Conservation (phyloP, 495 filamentous ascomycete genomes). For the Aspergillus funiculosus region DNA sequence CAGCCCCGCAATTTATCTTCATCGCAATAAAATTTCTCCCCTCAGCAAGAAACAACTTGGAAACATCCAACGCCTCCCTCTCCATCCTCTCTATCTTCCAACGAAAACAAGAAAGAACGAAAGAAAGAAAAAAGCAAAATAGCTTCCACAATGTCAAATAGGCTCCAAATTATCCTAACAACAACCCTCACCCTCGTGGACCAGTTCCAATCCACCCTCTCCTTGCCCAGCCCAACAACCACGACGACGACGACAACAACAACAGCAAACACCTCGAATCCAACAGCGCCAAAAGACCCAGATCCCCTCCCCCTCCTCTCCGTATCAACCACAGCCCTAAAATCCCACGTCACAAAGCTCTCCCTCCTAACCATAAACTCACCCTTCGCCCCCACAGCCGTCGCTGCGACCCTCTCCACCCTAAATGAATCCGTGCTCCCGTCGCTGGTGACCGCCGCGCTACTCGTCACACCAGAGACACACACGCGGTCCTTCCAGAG, state of each 20-base stretch:
- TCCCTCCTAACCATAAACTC: constrained; percentile 77
- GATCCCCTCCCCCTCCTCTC: constrained; percentile 58
- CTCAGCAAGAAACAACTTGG: constrained; percentile 1
- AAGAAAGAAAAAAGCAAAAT: constrained; percentile 14
- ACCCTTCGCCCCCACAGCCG: constrained; percentile 75
- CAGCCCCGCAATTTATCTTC: constrained; percentile 28
- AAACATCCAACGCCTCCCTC: background rate
- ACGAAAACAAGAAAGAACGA: constrained; percentile 24
- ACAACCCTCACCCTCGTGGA: constrained; percentile 31
- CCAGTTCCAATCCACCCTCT: constrained; percentile 31
- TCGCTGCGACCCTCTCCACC: constrained; percentile 58
- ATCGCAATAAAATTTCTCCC: constrained; percentile 25
- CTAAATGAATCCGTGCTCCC: constrained; percentile 62
- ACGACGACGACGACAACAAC: background rate
- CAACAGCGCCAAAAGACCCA: constrained; percentile 19
- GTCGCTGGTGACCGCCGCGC: constrained; percentile 60
- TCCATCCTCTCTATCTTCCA: background rate
- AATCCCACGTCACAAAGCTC: constrained; percentile 78
- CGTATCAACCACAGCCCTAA: constrained; percentile 60
- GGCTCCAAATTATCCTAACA: constrained; percentile 27
- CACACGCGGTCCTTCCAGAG: constrained; percentile 55
- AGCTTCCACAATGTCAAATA: constrained; percentile 31
- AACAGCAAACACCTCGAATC: no score
- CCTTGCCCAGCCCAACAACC: background rate
- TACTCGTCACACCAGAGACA: constrained; percentile 51